Conservation (phyloP, 169 alveolate genomes). For the Eimeria praecox region DNA sequence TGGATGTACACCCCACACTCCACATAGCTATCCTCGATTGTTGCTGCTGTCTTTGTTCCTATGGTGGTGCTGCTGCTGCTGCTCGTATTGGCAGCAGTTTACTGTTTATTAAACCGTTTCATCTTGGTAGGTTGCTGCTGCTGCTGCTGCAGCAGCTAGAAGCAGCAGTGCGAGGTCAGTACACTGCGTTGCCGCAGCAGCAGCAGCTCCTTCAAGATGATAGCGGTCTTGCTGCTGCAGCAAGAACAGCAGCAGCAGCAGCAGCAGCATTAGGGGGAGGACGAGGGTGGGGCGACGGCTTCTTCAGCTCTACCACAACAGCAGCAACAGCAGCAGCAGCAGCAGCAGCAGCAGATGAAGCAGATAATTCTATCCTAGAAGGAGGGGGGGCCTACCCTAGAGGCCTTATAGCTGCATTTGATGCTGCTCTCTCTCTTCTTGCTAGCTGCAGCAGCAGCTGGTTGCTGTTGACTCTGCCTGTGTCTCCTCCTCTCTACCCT, state of each 20-base stretch:
- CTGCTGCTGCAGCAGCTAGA: slow-evolving; percentile 77
- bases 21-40: slow-evolving; percentile 10
- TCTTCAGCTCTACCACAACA: neutral
- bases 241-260: slow-evolving; percentile 48
- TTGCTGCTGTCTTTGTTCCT: slow-evolving; percentile 31
- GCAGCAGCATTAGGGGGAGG: neutral
- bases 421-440: slow-evolving; percentile 22
- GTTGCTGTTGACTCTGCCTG: slow-evolving; percentile 55
- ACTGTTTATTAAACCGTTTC: neutral
- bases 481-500: slow-evolving; percentile 31
- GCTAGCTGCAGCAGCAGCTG: slow-evolving; percentile 63
- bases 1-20: slow-evolving; percentile 48
- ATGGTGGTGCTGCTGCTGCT: slow-evolving; percentile 72
- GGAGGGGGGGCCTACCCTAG: slow-evolving; percentile 51
- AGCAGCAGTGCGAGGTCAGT: slow-evolving; percentile 77
- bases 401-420: slow-evolving; percentile 63
- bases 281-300: neutral
- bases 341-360: slow-evolving; percentile 45
- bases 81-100: slow-evolving; percentile 43
- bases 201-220: slow-evolving; percentile 27
- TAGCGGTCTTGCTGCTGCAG: neutral
- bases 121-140: slow-evolving; percentile 63
- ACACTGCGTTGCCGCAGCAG: slow-evolving; percentile 78
- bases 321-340: neutral
- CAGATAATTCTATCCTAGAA: slow-evolving; percentile 9